phyloP scores from a whole-genome alignment of 106 monocot genomes.

The Chionographis japonica region DNA sequence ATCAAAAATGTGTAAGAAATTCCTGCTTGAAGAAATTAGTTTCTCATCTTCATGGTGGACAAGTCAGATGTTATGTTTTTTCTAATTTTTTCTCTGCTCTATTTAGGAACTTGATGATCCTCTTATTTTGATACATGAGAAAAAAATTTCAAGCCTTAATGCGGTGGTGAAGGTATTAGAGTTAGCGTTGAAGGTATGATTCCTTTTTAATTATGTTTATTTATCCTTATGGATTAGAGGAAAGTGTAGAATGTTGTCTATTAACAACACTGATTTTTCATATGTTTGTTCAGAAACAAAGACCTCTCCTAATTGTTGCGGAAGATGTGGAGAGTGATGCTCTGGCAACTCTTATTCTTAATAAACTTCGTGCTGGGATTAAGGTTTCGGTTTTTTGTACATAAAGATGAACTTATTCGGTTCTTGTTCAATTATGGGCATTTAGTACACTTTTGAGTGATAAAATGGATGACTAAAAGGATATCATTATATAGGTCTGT shows the following conservation, averaged over 20 bases:
- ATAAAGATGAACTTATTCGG: not conserved
- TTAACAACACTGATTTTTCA: not conserved
- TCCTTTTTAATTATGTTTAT: too few species aligned
- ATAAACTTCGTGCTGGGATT: constrained; percentile 88
- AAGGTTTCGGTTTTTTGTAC: constrained; percentile 28
- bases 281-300: constrained; percentile 63
- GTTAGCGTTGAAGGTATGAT: constrained; percentile 60
- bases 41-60: not conserved
- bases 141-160: constrained; percentile 73
- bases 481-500: constrained; percentile 54
- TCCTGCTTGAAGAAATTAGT: not conserved
- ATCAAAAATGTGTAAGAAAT: constrained; percentile 87
- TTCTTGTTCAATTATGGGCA: not conserved
- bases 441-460: not conserved
- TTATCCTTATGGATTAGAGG: too few species aligned
- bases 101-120: constrained; percentile 84
- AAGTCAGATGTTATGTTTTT: not conserved
- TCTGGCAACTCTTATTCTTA: constrained; percentile 71
- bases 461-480: not conserved
- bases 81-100: not conserved
- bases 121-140: constrained; percentile 83
- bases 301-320: constrained; percentile 73
- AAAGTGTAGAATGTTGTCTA: too few species aligned
- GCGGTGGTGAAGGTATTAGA: constrained; percentile 76
- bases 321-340: constrained; percentile 86